These are phyloP conservation scores for Melocanna baccifera DNA, from an alignment of 176 grass and related monocot genomes.

Conservation along the genomic window DNA sequence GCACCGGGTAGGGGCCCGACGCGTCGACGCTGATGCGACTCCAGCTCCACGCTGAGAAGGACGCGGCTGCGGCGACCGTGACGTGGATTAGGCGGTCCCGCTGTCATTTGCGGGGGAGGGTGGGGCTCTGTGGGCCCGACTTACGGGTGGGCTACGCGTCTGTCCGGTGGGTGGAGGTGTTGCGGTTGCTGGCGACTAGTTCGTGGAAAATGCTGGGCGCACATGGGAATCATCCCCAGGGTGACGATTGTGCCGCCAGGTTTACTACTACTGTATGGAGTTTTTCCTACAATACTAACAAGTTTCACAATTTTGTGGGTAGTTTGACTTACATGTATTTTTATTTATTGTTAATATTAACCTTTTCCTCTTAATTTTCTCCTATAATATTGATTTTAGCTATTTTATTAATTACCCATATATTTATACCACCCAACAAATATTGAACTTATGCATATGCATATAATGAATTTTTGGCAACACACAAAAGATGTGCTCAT, in stretches of 20 bases:
- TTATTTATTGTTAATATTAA: too few relatives aligned
- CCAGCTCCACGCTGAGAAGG: slow-evolving; percentile 50
- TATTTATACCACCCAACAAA: background rate
- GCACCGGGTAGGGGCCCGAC: background rate
- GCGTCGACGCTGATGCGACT: slow-evolving; percentile 44
- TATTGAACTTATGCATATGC: background rate
- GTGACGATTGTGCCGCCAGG: background rate
- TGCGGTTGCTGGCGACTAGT: slow-evolving; percentile 12
- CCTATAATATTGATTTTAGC: too few relatives aligned
- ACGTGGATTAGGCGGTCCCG: slow-evolving; percentile 23
- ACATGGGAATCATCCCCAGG: background rate
- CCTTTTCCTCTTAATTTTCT: too few relatives aligned
- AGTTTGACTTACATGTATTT: too few relatives aligned
- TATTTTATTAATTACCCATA: background rate
- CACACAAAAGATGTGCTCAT: too few relatives aligned
- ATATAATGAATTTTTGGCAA: too few relatives aligned
- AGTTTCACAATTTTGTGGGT: too few relatives aligned
- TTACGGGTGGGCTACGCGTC: slow-evolving; percentile 25
- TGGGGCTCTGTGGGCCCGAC: background rate
- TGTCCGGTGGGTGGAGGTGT: slow-evolving; percentile 8
- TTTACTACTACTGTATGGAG: too few relatives aligned
- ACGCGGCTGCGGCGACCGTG: slow-evolving; percentile 28
- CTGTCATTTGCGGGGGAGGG: slow-evolving; percentile 5
- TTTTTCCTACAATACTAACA: too few relatives aligned
- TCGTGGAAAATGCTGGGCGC: background rate